Evolutionary conservation across 495 filamentous ascomycete species (phyloP).

Genomic region (Hyaloscypha finlandica): DNA sequence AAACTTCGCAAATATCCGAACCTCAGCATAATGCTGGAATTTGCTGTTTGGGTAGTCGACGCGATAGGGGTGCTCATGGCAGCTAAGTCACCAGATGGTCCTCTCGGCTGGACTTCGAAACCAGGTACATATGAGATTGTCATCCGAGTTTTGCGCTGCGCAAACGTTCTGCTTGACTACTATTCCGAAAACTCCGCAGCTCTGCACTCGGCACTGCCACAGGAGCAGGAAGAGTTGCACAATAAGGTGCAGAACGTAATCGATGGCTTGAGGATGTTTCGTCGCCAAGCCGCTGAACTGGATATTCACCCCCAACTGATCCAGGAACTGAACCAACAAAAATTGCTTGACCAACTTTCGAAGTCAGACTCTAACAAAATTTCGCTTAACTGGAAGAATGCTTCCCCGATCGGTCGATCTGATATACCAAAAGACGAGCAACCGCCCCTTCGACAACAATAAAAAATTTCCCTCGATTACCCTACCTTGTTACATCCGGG

Average conservation of each 20-base stretch:
- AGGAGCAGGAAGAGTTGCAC: neutral
- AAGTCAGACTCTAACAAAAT: neutral
- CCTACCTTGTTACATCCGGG: neutral
- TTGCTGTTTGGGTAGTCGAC: slow-evolving; percentile 56
- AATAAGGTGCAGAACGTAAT: neutral
- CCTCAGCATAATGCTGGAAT: neutral
- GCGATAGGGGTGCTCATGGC: slow-evolving; percentile 53
- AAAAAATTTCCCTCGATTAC: neutral
- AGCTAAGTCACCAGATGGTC: slow-evolving; percentile 55
- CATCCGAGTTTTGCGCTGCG: slow-evolving; percentile 56
- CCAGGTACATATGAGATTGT: slow-evolving; percentile 71
- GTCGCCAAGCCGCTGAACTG: neutral
- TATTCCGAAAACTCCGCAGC: neutral
- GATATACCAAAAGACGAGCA: neutral
- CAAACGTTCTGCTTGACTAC: slow-evolving; percentile 25
- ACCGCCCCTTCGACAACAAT: neutral
- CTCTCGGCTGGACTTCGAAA: slow-evolving; percentile 73
- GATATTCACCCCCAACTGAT: neutral
- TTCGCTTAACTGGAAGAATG: neutral
- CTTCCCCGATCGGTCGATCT: neutral
- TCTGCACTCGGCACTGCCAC: neutral
- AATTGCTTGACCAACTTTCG: neutral
- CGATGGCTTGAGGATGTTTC: neutral
- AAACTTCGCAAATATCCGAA: neutral
- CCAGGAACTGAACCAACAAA: neutral